These are phyloP conservation scores for Phytophthora fragariae DNA, from an alignment of 352 stramenopile genomes.

Conservation along the genomic window DNA sequence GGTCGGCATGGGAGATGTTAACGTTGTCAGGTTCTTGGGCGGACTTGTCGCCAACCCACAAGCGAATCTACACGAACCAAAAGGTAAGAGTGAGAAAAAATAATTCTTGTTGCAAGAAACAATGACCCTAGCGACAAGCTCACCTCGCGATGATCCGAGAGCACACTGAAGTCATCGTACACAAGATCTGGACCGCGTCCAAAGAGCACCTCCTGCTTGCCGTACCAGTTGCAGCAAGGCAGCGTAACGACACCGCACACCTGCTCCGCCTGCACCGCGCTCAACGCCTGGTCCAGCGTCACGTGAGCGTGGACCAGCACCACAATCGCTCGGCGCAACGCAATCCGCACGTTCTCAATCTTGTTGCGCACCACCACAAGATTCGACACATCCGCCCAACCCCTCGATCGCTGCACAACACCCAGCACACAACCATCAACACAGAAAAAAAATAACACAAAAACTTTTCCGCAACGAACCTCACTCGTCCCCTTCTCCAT, in stretches of 20 bases:
- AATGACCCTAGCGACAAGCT: background rate
- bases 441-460: slow-evolving; percentile 1
- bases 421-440: slow-evolving; percentile 10
- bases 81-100: background rate
- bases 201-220: slow-evolving; percentile 67
- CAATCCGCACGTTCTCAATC: slow-evolving; percentile 84
- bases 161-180: slow-evolving; percentile 86
- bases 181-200: slow-evolving; percentile 66
- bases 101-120: background rate
- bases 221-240: slow-evolving; percentile 89
- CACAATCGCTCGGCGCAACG: slow-evolving; percentile 61
- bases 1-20: slow-evolving; percentile 27
- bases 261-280: slow-evolving; percentile 64
- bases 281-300: slow-evolving; percentile 75
- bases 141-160: slow-evolving; percentile 83
- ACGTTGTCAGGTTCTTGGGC: background rate
- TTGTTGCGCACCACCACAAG: slow-evolving; percentile 84
- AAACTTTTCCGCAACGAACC: slow-evolving; percentile 17
- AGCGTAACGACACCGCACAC: slow-evolving; percentile 75
- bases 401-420: slow-evolving; percentile 41
- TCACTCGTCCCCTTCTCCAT: slow-evolving; percentile 70
- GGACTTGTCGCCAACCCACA: slow-evolving; percentile 42
- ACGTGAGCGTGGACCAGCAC: slow-evolving; percentile 86
- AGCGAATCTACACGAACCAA: slow-evolving; percentile 47
- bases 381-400: slow-evolving; percentile 67